A percentile compares a stretch with the other conserved stretches of the same genome.
These are phyloP conservation scores for Trametes cinnabarina DNA, from an alignment of 768 basidiomycete genomes.

Conservation along the genomic window DNA sequence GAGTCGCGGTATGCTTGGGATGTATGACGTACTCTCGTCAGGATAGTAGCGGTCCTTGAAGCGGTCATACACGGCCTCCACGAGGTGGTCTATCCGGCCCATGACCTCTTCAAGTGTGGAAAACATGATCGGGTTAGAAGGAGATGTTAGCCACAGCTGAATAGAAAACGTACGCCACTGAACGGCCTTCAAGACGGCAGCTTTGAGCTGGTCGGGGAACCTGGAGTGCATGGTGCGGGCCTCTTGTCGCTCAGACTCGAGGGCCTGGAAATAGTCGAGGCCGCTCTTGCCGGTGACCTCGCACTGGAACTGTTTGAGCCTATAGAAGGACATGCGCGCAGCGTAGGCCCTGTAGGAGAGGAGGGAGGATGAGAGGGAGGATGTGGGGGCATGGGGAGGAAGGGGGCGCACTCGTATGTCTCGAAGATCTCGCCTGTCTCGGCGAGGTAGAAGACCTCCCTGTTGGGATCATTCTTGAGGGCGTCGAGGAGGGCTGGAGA, in stretches of 20 bases:
- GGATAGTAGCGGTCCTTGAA: slow-evolving; percentile 95
- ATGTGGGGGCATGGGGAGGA: slow-evolving; percentile 25
- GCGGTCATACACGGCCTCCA: slow-evolving; percentile 92
- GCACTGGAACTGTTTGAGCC: slow-evolving; percentile 92
- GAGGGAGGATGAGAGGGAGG: slow-evolving; percentile 19
- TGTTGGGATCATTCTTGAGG: slow-evolving; percentile 60
- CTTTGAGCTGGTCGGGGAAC: slow-evolving; percentile 91
- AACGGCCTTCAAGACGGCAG: slow-evolving; percentile 85
- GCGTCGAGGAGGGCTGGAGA: slow-evolving; percentile 66
- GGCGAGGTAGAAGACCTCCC: slow-evolving; percentile 86
- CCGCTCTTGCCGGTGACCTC: slow-evolving; percentile 95
- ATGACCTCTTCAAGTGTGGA: slow-evolving; percentile 72
- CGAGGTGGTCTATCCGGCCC: slow-evolving; percentile 91
- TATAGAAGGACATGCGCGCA: slow-evolving; percentile 92
- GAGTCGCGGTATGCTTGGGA: slow-evolving; percentile 7
- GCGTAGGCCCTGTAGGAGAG: slow-evolving; percentile 62
- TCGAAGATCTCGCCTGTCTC: slow-evolving; percentile 98
- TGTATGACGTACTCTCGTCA: slow-evolving; percentile 69
- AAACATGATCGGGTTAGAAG: slow-evolving; percentile 8
- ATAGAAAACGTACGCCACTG: slow-evolving; percentile 87
- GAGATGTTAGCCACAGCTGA: slow-evolving; percentile 9
- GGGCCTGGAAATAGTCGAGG: slow-evolving; percentile 91
- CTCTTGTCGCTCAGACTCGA: slow-evolving; percentile 89
- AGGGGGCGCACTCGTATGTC: slow-evolving; percentile 80
- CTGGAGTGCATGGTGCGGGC: slow-evolving; percentile 84